Base-by-base conservation (phyloP, 805 yeast species). In the Zygosaccharomyces kombuchaensis region DNA sequence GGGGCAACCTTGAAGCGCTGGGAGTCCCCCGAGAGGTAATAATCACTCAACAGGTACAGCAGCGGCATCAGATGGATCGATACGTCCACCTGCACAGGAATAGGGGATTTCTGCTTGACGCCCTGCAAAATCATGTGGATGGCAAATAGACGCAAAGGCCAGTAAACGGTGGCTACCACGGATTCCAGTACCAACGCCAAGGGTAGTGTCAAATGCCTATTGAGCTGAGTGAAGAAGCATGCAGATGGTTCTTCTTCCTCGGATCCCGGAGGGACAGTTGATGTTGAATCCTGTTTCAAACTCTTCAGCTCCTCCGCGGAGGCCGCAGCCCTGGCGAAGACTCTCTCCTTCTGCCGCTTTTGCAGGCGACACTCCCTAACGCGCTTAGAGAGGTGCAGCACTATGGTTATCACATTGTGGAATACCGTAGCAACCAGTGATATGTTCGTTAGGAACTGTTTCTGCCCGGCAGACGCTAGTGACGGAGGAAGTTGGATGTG, bases 401-500 rank as follows among this genome's bases (percentile, higher is more conserved):
- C 13, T 21, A 70, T 53, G 17, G 76, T 76, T 30, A 73, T 34
- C 12, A 56, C 36, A 46, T 70, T 72, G 48, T 74, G 72, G 36
- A 73, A 46, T 8, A 78, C 52, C 2, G 85, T 74, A 13, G 74
- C 57, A 1, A 65, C 56, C 26, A 82, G 70, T 7, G 84, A 75
- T n/a, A 83, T 56, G 58, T 82, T 84, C 3, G 93, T 85, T 41
- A 84, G 68, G 59, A 85, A 85, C 58, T 85, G 91, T 65, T 74
- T 75, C 46, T 78, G 84, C 1, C 91, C 91, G 1, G 81, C 91
- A 17, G 66, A 62, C 1, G 57, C 67, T 22, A 84, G 62, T 30
- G 64, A 68, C 1, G 64, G 67, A 0, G 89, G 88, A 21, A 84
- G 63, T 10, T 57, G 36, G 9, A 66, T 48, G 10, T 37, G 22